Evolutionary conservation across 2,329 filamentous ascomycete species (phyloP), one percentile per base, ranked within the genome.

Genomic region (Helicocarpus griseus): DNA sequence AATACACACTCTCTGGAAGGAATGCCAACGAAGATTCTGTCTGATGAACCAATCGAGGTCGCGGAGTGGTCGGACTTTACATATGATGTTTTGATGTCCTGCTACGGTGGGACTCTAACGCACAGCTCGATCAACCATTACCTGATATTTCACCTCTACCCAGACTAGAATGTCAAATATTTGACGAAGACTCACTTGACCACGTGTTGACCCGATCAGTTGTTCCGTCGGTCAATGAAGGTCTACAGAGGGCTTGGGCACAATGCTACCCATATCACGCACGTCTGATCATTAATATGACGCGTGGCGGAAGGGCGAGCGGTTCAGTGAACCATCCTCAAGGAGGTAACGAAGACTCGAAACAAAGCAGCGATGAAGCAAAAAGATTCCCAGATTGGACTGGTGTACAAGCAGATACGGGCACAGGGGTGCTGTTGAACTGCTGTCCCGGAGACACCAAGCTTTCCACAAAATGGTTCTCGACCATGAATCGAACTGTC

Each of bases 341-440:
- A 17, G 9, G 38, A 3, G 21, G 3, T 9, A 11, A 22, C 8
- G 21, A 41, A 9, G 13, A n/a, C n/a, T n/a, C n/a, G 21, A 24
- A 45, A 24, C 21, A 22, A 26, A 41, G 39, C 5, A 5, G 28
- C 7, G 14, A 8, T 26, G 14, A 9, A 45, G 6, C 8, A n/a
- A n/a, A n/a, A n/a, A n/a, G n/a, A n/a, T 51, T n/a, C 36, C 49
- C 40, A 8, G 49, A 51, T 51, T 51, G 49, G 49, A 40, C 49
- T 13, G 49, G 49, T 13, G 33, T 47, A 17, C 31, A 26, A 13
- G 3, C 11, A 11, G 6, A 26, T 24, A 5, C 14, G 38, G 4
- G 5, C 19, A 3, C 21, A 8, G 4, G 26, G 26, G 19, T 2
- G 3, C 49, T 14, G 21, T 14, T 19, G 9, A 52, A 48, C 26